Evolutionary conservation across 2,329 filamentous ascomycete genomes (phyloP).

Genomic region (Onygena corvina): DNA sequence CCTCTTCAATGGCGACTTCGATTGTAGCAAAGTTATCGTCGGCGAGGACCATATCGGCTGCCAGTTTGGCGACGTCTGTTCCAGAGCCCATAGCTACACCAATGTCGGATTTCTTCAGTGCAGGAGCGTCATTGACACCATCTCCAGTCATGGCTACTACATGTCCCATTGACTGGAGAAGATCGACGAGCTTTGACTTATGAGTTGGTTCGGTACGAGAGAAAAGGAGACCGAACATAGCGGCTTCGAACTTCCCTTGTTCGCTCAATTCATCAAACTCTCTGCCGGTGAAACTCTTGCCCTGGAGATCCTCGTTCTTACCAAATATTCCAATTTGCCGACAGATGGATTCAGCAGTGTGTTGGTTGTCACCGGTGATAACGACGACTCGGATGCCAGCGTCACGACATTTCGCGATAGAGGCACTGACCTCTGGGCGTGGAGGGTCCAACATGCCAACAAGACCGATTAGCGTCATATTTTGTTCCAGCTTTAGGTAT

Average conservation of each 20-base stretch:
- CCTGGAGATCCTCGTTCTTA: conserved; percentile 63
- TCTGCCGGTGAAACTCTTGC: conserved; percentile 90
- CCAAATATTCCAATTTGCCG: conserved; percentile 92
- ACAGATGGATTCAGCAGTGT: conserved; percentile 95
- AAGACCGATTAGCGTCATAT: conserved; percentile 85
- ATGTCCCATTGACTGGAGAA: conserved; percentile 82
- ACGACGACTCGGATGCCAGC: conserved; percentile 95
- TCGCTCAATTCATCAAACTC: conserved; percentile 82
- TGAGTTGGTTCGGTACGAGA: conserved; percentile 90
- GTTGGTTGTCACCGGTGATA: conserved; percentile 95
- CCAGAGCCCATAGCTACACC: conserved; percentile 98
- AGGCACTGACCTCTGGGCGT: conserved; percentile 74
- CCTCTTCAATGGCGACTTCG: conserved; percentile 88
- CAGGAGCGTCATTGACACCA: conserved; percentile 94
- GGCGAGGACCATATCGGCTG: conserved; percentile 94
- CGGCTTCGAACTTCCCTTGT: conserved; percentile 68
- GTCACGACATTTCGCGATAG: conserved; percentile 78
- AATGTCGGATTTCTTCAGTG: conserved; percentile 96
- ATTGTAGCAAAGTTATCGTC: conserved; percentile 99
- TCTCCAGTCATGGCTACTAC: conserved; percentile 99
- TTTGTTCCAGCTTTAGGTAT: conserved; percentile 79
- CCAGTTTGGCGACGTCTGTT: conserved; percentile 91
- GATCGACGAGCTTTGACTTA: conserved; percentile 95
- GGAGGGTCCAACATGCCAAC: conserved; percentile 96
- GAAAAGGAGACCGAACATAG: conserved; percentile 77